These are phyloP conservation scores for Didymella lethalis DNA, from an alignment of 2,329 filamentous ascomycete species.

Conservation along the genomic window DNA sequence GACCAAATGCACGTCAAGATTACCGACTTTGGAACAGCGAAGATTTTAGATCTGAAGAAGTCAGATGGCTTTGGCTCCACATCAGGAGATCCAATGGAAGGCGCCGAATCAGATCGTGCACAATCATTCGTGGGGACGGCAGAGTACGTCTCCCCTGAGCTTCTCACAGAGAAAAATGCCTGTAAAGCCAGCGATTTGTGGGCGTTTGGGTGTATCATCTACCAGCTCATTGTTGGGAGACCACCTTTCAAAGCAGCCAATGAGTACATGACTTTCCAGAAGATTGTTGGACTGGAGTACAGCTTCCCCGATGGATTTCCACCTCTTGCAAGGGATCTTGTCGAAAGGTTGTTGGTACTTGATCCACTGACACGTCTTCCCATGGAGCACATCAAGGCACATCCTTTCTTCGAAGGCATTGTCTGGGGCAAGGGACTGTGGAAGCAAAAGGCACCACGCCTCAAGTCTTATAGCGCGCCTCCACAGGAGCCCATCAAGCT, in stretches of 20 bases:
- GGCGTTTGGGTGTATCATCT: conserved; percentile 98
- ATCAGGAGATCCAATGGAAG: conserved; percentile 61
- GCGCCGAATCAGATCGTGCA: conserved; percentile 73
- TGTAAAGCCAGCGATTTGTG: conserved; percentile 98
- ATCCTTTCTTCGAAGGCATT: conserved; percentile 92
- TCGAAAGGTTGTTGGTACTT: conserved; percentile 88
- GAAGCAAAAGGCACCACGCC: conserved; percentile 85
- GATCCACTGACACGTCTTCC: conserved; percentile 85
- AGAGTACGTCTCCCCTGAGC: conserved; percentile 96
- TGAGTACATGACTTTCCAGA: conserved; percentile 97
- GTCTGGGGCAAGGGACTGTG: conserved; percentile 84
- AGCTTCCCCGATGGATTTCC: conserved; percentile 92
- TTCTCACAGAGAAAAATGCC: conserved; percentile 95
- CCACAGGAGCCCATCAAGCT: conserved; percentile 70
- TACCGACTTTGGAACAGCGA: conserved; percentile 98
- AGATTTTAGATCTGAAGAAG: conserved; percentile 72
- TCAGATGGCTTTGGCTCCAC: conserved; percentile 51
- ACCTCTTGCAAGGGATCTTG: conserved; percentile 81
- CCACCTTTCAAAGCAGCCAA: conserved; percentile 96
- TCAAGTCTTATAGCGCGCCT: conserved; percentile 84
- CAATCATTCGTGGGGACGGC: conserved; percentile 97
- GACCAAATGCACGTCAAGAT: conserved; percentile 98
- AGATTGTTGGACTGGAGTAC: conserved; percentile 94
- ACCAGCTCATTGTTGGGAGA: conserved; percentile 92
- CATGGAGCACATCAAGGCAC: conserved; percentile 95